A percentile compares a stretch with the other conserved stretches of the same genome.
phyloP scores from a whole-genome alignment of 257 asterid species.

The Henckelia pumila region DNA sequence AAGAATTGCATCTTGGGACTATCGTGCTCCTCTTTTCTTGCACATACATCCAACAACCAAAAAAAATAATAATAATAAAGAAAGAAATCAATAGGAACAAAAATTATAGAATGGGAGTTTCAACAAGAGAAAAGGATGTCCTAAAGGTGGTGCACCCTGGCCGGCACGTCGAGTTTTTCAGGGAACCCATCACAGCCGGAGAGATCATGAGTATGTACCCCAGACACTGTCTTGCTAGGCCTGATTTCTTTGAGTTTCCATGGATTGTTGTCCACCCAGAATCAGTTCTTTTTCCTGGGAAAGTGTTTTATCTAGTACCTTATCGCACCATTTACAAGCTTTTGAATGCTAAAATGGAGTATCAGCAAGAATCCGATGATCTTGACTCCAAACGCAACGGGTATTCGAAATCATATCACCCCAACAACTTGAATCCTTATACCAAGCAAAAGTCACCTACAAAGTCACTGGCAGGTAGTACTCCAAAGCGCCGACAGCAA shows the following conservation, averaged over 20 bases:
- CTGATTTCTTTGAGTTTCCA: constrained; percentile 63
- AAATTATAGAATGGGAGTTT: constrained; percentile 27
- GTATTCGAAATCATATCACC: not conserved
- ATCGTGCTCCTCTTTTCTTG: constrained; percentile 10
- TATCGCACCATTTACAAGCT: constrained; percentile 30
- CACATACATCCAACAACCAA: not conserved
- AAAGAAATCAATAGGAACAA: constrained; percentile 17
- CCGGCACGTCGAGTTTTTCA: constrained; percentile 37
- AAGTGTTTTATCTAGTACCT: constrained; percentile 38
- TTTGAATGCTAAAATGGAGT: constrained; percentile 28
- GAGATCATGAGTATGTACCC: constrained; percentile 53
- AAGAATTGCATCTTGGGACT: not conserved
- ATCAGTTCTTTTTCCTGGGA: constrained; percentile 38
- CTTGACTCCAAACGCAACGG: not conserved
- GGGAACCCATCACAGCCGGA: constrained; percentile 47
- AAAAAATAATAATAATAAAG: too few relatives aligned
- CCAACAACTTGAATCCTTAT: not conserved
- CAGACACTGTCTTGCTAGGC: constrained; percentile 58
- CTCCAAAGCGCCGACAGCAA: constrained; percentile 26
- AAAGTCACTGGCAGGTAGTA: constrained; percentile 23
- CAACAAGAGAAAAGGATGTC: constrained; percentile 33
- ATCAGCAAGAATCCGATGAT: constrained; percentile 12
- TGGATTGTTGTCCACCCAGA: constrained; percentile 65
- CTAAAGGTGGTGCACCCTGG: constrained; percentile 60
- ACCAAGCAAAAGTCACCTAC: not conserved